Conservation (phyloP, 768 basidiomycete species). For the Collybia sp. region DNA sequence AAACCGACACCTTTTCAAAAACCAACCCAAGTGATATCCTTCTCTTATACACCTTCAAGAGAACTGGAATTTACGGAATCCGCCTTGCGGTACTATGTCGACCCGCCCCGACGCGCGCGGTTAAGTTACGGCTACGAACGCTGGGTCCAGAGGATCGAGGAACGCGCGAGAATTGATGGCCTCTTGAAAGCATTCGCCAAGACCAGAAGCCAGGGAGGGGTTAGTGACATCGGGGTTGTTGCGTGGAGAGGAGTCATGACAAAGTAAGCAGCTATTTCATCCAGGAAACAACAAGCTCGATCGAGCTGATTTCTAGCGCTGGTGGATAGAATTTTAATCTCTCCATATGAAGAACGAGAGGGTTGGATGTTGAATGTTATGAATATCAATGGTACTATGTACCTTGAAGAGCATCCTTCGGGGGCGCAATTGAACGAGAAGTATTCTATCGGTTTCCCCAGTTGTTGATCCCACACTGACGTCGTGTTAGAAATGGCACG, state of each 20-base stretch:
- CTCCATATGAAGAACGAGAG: slow-evolving; percentile 80
- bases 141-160: slow-evolving; percentile 66
- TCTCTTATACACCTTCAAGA: slow-evolving; percentile 61
- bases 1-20: slow-evolving; percentile 55
- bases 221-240: slow-evolving; percentile 51
- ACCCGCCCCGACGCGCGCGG: slow-evolving; percentile 62
- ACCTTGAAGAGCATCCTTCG: slow-evolving; percentile 68
- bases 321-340: slow-evolving; percentile 65
- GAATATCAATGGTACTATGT: slow-evolving; percentile 63
- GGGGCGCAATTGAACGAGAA: slow-evolving; percentile 59
- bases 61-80: slow-evolving; percentile 62
- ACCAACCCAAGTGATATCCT: slow-evolving; percentile 63
- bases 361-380: slow-evolving; percentile 83
- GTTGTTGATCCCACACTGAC: not conserved
- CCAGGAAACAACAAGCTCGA: not conserved
- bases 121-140: slow-evolving; percentile 68
- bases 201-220: slow-evolving; percentile 26
- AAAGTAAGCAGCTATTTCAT: slow-evolving; percentile 41
- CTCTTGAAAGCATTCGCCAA: slow-evolving; percentile 56
- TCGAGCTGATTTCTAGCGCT: slow-evolving; percentile 7
- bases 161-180: slow-evolving; percentile 61
- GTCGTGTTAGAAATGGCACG: slow-evolving; percentile 52
- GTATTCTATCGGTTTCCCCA: slow-evolving; percentile 33
- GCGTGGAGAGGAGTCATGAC: slow-evolving; percentile 85
- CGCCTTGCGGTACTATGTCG: slow-evolving; percentile 65